Evolutionary conservation across 75 land plant species (phyloP), one percentile per base, ranked within the genome.

Genomic region (Larix kaempferi): DNA sequence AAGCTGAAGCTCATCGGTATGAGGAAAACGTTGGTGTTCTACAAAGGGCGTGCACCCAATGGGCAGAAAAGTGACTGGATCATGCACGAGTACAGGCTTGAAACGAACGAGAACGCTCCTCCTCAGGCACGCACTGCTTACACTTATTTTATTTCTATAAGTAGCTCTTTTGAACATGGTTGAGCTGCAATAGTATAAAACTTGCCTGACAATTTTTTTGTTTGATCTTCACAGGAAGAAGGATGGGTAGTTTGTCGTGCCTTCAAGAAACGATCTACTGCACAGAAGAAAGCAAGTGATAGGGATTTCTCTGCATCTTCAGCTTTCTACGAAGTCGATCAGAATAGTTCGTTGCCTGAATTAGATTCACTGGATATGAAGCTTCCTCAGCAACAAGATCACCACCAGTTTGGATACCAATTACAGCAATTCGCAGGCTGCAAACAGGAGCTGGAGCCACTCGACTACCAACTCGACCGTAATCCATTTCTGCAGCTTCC

Each of bases 61-160:
- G 90, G 90, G 29, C 90, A 88, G 64, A 88, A 88, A 69, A 85
- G 85, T 33, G 90, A 88, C 37, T 88, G 90, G 90, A 88, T 88
- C 77, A 88, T 88, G 90, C 90, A 88, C 44, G 90, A 88, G 71
- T 87, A 87, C 64, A 76, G 89, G 17, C 86, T 87, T 15, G 81
- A 87, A 5, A 86, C 84, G 54, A 86, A 83, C n/a, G 55, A 71
- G 14, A 84, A 84, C 23, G 44, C 69, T 22, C 83, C 54, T 49
- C 54, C 54, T 49, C 54, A 49, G 54, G 54, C 11, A 49, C 12
- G 52, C 54, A 49, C 11, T 10, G 1, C 54, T 49, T 10, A 49
- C 54, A 49, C 10, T 49, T 44, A 39, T 39, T 39, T 44, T 44
- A 44, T 44, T 44, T 44, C 7, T 44, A 6, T 44, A 44, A 44